Conservation (phyloP, 2,329 filamentous ascomycete species). For the Ustilaginoidea virens region DNA sequence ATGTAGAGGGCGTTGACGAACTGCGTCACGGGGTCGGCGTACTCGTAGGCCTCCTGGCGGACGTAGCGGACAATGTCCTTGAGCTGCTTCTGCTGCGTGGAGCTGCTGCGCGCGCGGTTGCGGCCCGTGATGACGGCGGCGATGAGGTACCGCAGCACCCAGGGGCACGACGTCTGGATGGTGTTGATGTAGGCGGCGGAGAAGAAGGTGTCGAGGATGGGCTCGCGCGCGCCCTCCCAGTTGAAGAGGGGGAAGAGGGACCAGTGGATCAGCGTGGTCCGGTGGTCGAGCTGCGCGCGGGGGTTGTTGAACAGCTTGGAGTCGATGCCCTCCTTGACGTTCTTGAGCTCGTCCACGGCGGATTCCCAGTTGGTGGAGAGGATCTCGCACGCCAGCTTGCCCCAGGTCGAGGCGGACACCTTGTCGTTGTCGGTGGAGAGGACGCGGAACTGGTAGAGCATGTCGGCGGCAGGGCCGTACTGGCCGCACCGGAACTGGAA, state of each 20-base stretch:
- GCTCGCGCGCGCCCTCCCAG: constrained; percentile 79
- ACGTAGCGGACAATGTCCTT: constrained; percentile 95
- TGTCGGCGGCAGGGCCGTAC: constrained; percentile 77
- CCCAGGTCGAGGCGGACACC: constrained; percentile 90
- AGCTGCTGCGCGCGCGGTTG: constrained; percentile 63
- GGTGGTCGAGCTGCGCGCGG: constrained; percentile 86
- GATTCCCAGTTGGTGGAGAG: constrained; percentile 90
- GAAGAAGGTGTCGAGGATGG: constrained; percentile 92
- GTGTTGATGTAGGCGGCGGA: constrained; percentile 97
- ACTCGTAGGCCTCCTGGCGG: constrained; percentile 95
- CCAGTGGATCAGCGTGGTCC: constrained; percentile 97
- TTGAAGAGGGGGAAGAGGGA: constrained; percentile 98
- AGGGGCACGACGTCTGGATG: constrained; percentile 94
- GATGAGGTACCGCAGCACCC: constrained; percentile 87
- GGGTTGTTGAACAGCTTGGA: constrained; percentile 93
- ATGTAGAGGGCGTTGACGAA: constrained; percentile 95
- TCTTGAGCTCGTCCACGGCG: constrained; percentile 78
- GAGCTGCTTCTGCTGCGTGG: constrained; percentile 90
- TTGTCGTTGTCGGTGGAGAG: constrained; percentile 98
- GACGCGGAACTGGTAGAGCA: constrained; percentile 95
- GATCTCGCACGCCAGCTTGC: constrained; percentile 93
- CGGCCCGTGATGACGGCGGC: constrained; percentile 92
- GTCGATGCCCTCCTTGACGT: constrained; percentile 85
- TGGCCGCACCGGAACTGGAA: constrained; percentile 97
- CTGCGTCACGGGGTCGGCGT: constrained; percentile 86